Conservation (phyloP, 495 filamentous ascomycete species). For the Oleoguttula mirabilis region DNA sequence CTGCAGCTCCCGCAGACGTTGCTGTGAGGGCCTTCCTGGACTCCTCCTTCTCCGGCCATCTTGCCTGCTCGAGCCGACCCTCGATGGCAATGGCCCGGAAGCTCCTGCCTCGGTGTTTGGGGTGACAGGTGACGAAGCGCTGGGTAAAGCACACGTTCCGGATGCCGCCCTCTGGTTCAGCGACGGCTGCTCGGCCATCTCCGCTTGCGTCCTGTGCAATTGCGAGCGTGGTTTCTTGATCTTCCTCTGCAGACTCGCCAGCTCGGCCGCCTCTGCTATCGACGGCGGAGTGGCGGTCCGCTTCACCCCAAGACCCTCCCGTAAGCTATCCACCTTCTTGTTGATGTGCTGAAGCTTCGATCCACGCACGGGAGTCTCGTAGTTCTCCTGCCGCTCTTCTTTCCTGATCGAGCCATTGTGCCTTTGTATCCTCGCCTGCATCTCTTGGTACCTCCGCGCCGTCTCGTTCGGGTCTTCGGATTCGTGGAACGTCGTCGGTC, state of each 20-base stretch:
- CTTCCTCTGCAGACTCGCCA: conserved; percentile 31
- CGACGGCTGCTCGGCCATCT: conserved; percentile 5
- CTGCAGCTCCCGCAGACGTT: conserved; percentile 6
- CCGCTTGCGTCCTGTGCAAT: conserved; percentile 3
- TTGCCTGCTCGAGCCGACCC: neutral
- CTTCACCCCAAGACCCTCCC: conserved; percentile 19
- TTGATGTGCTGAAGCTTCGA: neutral
- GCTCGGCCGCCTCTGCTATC: conserved; percentile 46
- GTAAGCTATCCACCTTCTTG: neutral
- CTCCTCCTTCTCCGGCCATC: conserved; percentile 1
- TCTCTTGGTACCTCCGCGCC: conserved; percentile 25
- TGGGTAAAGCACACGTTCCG: neutral
- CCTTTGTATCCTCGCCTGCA: conserved; percentile 6
- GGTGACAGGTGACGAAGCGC: conserved; percentile 13
- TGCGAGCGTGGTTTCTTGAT: conserved; percentile 28
- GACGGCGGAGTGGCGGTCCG: conserved; percentile 48
- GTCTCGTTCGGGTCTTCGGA: conserved; percentile 46
- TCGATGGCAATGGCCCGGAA: neutral
- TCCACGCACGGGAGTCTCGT: neutral
- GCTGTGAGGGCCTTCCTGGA: neutral
- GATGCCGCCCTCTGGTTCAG: conserved; percentile 2
- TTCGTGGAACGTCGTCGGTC: conserved; percentile 54
- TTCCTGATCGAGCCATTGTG: conserved; percentile 12
- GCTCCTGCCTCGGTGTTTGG: conserved; percentile 9
- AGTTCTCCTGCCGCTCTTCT: conserved; percentile 2